These are phyloP conservation scores for Neurospora sp. DNA, from an alignment of 495 filamentous ascomycete species.

Conservation along the genomic window DNA sequence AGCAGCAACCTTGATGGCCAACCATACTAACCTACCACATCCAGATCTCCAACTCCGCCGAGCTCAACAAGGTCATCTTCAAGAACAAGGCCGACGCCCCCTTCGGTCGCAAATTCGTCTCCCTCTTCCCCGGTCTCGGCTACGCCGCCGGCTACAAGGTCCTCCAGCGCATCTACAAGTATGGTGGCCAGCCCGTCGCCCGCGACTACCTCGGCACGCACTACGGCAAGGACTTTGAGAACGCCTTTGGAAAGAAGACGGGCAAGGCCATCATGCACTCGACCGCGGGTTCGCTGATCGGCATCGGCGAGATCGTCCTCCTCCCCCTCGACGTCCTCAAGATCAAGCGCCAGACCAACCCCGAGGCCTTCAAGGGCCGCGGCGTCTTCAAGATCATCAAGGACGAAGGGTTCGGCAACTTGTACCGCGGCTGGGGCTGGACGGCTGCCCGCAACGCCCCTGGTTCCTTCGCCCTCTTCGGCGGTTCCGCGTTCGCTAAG, in stretches of 20 bases:
- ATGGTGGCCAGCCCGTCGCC: conserved; percentile 92
- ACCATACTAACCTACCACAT: neutral
- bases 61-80: conserved; percentile 87
- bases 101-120: conserved; percentile 71
- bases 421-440: conserved; percentile 96
- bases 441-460: conserved; percentile 95
- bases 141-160: conserved; percentile 99
- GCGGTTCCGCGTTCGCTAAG: conserved; percentile 95
- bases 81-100: conserved; percentile 72
- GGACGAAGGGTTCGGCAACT: conserved; percentile 81
- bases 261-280: conserved; percentile 98
- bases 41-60: conserved; percentile 48
- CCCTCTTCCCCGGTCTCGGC: conserved; percentile 90
- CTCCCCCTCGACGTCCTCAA: conserved; percentile 95
- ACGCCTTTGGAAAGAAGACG: conserved; percentile 85
- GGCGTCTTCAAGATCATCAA: conserved; percentile 80
- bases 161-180: conserved; percentile 96
- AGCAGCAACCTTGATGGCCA: neutral
- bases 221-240: conserved; percentile 74
- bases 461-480: conserved; percentile 95
- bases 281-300: conserved; percentile 89
- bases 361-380: conserved; percentile 90
- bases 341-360: conserved; percentile 99
- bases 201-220: conserved; percentile 81
- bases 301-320: conserved; percentile 92